phyloP scores from a whole-genome alignment of 768 basidiomycete species.

The Xerocomellus amylosporus region DNA sequence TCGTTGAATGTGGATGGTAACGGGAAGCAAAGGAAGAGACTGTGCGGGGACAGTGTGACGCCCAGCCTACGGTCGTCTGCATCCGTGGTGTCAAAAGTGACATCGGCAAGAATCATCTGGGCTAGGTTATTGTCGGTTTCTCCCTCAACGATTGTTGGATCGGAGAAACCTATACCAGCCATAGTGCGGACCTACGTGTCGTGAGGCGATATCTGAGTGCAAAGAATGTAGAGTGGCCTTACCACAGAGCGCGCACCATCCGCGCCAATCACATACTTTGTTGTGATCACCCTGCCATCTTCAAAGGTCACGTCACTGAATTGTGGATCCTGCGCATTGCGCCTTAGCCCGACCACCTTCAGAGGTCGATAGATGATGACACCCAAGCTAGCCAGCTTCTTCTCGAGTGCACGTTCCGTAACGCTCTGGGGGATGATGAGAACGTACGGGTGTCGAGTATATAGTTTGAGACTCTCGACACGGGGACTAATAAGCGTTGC shows the following conservation, averaged over 20 bases:
- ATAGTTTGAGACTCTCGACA: conserved; percentile 34
- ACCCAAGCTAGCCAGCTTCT: conserved; percentile 32
- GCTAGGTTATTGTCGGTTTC: conserved; percentile 29
- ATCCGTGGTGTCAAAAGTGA: conserved; percentile 31
- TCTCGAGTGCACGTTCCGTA: conserved; percentile 41
- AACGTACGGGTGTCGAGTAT: conserved; percentile 45
- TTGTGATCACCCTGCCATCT: conserved; percentile 40
- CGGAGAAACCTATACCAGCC: conserved; percentile 41
- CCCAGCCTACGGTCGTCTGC: conserved; percentile 8
- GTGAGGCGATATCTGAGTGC: neutral
- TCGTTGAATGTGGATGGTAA: conserved; percentile 33
- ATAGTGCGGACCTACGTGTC: conserved; percentile 39
- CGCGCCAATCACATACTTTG: conserved; percentile 50
- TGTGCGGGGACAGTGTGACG: conserved; percentile 28
- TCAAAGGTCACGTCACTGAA: conserved; percentile 45
- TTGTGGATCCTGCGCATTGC: conserved; percentile 24
- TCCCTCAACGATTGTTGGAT: conserved; percentile 36
- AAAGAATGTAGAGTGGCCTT: conserved; percentile 7
- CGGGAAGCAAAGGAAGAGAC: conserved; percentile 36
- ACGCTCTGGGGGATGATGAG: conserved; percentile 43
- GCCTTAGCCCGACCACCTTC: conserved; percentile 39
- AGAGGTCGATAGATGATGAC: conserved; percentile 37
- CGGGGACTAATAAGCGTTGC: conserved; percentile 27
- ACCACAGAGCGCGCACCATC: conserved; percentile 50
- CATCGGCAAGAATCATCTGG: conserved; percentile 48